Evolutionary conservation across 192 early-diverging fungal genomes (phyloP).

Genomic region (Paraglomus brasilianum): DNA sequence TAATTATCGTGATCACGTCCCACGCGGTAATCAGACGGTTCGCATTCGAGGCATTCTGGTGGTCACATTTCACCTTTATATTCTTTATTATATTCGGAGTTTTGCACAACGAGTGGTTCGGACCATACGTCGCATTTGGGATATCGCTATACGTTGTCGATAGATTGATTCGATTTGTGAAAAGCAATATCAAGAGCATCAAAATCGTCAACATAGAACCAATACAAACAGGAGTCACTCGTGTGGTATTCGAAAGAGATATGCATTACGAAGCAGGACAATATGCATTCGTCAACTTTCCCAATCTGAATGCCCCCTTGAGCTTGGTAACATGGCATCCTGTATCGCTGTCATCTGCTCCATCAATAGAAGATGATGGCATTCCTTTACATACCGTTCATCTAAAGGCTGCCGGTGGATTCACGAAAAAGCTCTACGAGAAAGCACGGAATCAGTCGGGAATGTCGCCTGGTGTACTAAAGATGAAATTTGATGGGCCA

Average conservation of each 20-base stretch:
- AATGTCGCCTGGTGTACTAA: not conserved
- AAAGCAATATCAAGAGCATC: slow-evolving; percentile 28
- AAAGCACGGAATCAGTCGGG: not conserved
- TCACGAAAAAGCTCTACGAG: slow-evolving; percentile 32
- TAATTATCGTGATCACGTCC: slow-evolving; percentile 10
- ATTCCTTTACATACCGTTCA: slow-evolving; percentile 26
- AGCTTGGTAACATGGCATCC: slow-evolving; percentile 21
- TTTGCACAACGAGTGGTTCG: slow-evolving; percentile 35
- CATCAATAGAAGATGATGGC: slow-evolving; percentile 3
- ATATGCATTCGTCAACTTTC: slow-evolving; percentile 44
- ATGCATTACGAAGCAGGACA: slow-evolving; percentile 39
- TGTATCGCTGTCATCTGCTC: slow-evolving; percentile 22
- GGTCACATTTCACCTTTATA: slow-evolving; percentile 41
- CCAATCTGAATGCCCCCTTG: slow-evolving; percentile 3
- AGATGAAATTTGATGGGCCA: slow-evolving; percentile 42
- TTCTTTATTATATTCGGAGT: slow-evolving; percentile 32
- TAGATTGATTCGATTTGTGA: slow-evolving; percentile 35
- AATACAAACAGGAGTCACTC: slow-evolving; percentile 3
- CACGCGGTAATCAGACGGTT: slow-evolving; percentile 35
- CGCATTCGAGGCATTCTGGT: slow-evolving; percentile 47
- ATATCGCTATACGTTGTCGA: slow-evolving; percentile 38
- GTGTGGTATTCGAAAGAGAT: slow-evolving; percentile 29
- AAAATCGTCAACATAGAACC: slow-evolving; percentile 21
- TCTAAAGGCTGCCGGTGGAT: slow-evolving; percentile 40
- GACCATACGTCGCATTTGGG: slow-evolving; percentile 30